A percentile compares a stretch with the other conserved stretches of the same genome.
phyloP scores from a whole-genome alignment of 1,139 yeast species.

The Debaryomycetaceae sp. region DNA sequence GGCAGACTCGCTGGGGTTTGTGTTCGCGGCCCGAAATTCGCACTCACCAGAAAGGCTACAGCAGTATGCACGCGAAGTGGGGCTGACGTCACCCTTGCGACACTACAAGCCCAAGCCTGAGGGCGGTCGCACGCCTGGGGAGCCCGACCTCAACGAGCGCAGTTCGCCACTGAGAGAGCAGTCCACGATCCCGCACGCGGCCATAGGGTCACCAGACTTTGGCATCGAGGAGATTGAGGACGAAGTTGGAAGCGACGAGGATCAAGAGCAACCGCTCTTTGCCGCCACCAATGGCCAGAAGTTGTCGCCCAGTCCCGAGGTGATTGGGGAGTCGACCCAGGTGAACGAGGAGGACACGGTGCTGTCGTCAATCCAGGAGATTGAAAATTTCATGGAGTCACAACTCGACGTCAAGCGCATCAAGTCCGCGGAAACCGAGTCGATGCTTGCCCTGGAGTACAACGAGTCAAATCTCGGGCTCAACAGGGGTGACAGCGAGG shows the following conservation, averaged over 20 bases:
- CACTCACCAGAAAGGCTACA: conserved; percentile 18
- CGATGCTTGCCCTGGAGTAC: conserved; percentile 6
- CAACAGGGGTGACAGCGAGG: conserved; percentile 15
- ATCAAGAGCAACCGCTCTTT: conserved; percentile 11
- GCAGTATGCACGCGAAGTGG: conserved; percentile 17
- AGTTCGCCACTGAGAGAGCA: neutral
- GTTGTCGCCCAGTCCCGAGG: conserved; percentile 10
- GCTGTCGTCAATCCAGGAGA: conserved; percentile 38
- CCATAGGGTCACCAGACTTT: conserved; percentile 28
- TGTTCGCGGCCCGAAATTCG: conserved; percentile 16
- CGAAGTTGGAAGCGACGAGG: conserved; percentile 19
- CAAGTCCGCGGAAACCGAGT: conserved; percentile 4
- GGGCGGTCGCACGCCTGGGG: conserved; percentile 4
- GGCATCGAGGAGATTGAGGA: conserved; percentile 40
- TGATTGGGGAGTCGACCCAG: conserved; percentile 19
- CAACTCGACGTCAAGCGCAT: conserved; percentile 18
- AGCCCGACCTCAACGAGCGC: conserved; percentile 2
- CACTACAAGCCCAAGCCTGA: conserved; percentile 16
- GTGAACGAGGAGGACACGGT: conserved; percentile 14
- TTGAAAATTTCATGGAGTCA: conserved; percentile 38
- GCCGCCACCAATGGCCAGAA: conserved; percentile 6
- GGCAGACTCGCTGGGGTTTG: conserved; percentile 30
- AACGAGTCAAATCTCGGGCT: conserved; percentile 14
- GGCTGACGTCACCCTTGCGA: conserved; percentile 21
- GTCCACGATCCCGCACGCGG: conserved; percentile 18